phyloP scores from a whole-genome alignment of 169 alveolate species.

The Babesia sp. region DNA sequence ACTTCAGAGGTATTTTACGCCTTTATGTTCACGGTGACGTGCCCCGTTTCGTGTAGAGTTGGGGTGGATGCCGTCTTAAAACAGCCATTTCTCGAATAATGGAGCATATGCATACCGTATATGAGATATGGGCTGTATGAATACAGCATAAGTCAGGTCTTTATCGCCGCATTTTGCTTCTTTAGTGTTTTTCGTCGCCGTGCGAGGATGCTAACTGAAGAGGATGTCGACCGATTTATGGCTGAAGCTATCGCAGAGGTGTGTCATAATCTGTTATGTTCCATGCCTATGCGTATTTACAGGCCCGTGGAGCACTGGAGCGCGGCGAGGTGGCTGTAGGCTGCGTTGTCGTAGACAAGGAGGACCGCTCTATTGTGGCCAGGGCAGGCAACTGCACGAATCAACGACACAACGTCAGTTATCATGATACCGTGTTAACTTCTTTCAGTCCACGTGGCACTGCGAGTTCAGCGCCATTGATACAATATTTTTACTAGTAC shows the following conservation, averaged over 20 bases:
- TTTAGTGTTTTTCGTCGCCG: neutral
- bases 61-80: too few relatives aligned
- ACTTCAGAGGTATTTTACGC: too few relatives aligned
- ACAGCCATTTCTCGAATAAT: too few relatives aligned
- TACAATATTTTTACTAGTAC: slow-evolving; percentile 35
- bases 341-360: slow-evolving; percentile 61
- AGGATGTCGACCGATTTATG: slow-evolving; percentile 47
- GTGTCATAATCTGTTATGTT: neutral
- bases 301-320: slow-evolving; percentile 61
- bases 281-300: neutral
- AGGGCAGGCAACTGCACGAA: slow-evolving; percentile 51
- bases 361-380: neutral
- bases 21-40: too few relatives aligned
- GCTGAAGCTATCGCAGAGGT: slow-evolving; percentile 54
- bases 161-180: neutral
- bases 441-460: slow-evolving; percentile 61
- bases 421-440: neutral
- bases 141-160: too few relatives aligned
- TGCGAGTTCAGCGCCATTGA: slow-evolving; percentile 69
- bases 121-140: too few relatives aligned
- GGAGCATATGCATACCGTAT: too few relatives aligned
- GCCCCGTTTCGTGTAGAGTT: too few relatives aligned
- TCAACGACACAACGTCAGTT: slow-evolving; percentile 37
- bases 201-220: slow-evolving; percentile 23
- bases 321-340: slow-evolving; percentile 70